Evolutionary conservation across 768 basidiomycete species (phyloP), one percentile per base, ranked within the genome.

Genomic region (Lenzites betulinus): DNA sequence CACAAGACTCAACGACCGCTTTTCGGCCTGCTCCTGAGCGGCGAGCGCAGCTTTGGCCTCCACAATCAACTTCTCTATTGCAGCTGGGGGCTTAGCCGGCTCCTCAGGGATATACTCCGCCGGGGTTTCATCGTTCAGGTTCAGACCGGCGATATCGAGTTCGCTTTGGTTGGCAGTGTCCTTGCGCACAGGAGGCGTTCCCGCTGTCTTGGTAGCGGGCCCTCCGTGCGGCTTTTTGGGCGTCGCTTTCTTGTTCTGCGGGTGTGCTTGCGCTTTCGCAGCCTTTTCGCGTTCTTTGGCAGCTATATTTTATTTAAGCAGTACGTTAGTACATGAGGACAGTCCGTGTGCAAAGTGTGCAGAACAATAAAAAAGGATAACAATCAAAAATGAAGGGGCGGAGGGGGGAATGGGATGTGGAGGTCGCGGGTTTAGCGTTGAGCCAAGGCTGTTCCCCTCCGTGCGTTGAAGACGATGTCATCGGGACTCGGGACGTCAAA

Each of bases 401-500:
- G 58, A 13, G 59, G 65, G n/a, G n/a, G n/a, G n/a, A n/a, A n/a
- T n/a, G n/a, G n/a, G n/a, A 77, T 76, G 28, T 72, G 77, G 53
- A 87, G 75, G 42, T 84, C 54, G 48, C 18, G 51, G 52, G 51
- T 48, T 43, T 70, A 70, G 22, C 76, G 75, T 55, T 79, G 76
- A 12, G 74, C 79, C 49, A 89, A 74, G 30, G 86, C 75, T 4
- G 93, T 90, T 47, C 90, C 90, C 54, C 83, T 86, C 50, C 93
- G 85, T 54, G 93, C 92, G 65, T 84, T 85, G 67, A 90, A 77
- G 9, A 98, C 86, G 63, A 92, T 75, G 68, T 98, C 96, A 66
- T 98, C 96, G 22, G 96, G 96, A 73, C 95, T 97, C 36, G 92
- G 92, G 23, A 80, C 82, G 63, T 94, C 86, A 69, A 95, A 93